A percentile compares a stretch with the other conserved stretches of the same genome.
Evolutionary conservation across 805 yeast species (phyloP).

Genomic region (Wickerhamiella sorbophila): DNA sequence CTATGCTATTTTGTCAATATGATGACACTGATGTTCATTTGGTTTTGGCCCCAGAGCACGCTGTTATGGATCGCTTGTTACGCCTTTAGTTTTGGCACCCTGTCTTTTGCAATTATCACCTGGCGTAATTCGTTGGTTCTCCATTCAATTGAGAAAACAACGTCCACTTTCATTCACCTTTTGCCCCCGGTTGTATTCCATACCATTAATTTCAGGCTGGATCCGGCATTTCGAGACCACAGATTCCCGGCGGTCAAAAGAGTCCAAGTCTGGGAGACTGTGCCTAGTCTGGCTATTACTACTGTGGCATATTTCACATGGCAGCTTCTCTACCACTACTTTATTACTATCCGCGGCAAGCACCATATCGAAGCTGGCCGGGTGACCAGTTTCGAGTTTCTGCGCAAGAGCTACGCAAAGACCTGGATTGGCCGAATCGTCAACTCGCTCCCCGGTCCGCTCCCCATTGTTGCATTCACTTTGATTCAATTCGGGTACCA

Average conservation of each 20-base stretch:
- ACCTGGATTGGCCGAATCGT: constrained; percentile 60
- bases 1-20: constrained; percentile 82
- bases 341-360: constrained; percentile 67
- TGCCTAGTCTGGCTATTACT: constrained; percentile 60
- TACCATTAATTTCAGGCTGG: constrained; percentile 69
- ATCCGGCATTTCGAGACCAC: constrained; percentile 32
- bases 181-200: constrained; percentile 82
- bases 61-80: constrained; percentile 70
- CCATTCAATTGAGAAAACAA: constrained; percentile 84
- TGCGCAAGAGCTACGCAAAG: constrained; percentile 56
- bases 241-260: constrained; percentile 74
- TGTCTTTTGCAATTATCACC: constrained; percentile 85
- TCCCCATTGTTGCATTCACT: constrained; percentile 80
- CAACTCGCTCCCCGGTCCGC: constrained; percentile 65
- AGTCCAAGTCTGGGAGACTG: constrained; percentile 55
- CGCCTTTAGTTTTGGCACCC: constrained; percentile 76
- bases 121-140: constrained; percentile 91
- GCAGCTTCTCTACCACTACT: constrained; percentile 85
- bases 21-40: constrained; percentile 52
- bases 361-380: constrained; percentile 75
- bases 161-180: constrained; percentile 79
- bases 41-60: constrained; percentile 68
- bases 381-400: constrained; percentile 74
- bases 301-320: constrained; percentile 71
- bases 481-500: constrained; percentile 80